phyloP scores from a whole-genome alignment of 495 filamentous ascomycete species.

The Halenospora varia region DNA sequence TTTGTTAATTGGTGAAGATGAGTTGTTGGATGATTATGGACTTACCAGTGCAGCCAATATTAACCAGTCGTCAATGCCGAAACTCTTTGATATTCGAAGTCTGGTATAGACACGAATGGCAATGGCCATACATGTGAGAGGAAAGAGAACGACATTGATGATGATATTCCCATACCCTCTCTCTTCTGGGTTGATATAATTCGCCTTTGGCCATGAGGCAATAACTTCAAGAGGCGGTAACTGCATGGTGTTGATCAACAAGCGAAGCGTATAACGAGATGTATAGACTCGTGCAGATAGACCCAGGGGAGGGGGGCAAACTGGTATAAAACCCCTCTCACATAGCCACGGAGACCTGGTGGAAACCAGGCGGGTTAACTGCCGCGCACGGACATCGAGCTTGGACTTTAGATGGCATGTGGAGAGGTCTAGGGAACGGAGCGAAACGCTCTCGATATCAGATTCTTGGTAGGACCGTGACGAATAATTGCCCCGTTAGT shows the following conservation, averaged over 20 bases:
- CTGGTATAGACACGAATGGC: conserved; percentile 47
- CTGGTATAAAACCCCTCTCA: neutral
- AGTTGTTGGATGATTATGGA: conserved; percentile 8
- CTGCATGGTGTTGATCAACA: conserved; percentile 34
- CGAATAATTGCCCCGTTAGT: too few relatives aligned
- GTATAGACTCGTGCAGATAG: neutral
- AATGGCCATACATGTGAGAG: conserved; percentile 38
- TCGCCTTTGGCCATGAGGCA: conserved; percentile 48
- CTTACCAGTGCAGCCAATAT: conserved; percentile 7
- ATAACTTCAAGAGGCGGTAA: conserved; percentile 44
- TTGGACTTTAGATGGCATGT: neutral
- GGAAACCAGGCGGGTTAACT: neutral
- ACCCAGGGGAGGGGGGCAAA: neutral
- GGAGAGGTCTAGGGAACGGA: neutral
- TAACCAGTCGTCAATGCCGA: conserved; percentile 43
- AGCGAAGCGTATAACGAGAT: neutral
- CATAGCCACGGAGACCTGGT: neutral
- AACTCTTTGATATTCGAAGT: conserved; percentile 37
- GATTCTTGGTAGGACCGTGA: too few relatives aligned
- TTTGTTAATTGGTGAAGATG: neutral
- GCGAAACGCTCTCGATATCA: too few relatives aligned
- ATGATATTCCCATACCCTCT: conserved; percentile 43
- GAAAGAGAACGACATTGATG: conserved; percentile 35
- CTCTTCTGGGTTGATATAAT: conserved; percentile 47
- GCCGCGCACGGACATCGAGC: neutral